Conservation (phyloP, 208 protist genomes). For the Acanthamoeba sp. region DNA sequence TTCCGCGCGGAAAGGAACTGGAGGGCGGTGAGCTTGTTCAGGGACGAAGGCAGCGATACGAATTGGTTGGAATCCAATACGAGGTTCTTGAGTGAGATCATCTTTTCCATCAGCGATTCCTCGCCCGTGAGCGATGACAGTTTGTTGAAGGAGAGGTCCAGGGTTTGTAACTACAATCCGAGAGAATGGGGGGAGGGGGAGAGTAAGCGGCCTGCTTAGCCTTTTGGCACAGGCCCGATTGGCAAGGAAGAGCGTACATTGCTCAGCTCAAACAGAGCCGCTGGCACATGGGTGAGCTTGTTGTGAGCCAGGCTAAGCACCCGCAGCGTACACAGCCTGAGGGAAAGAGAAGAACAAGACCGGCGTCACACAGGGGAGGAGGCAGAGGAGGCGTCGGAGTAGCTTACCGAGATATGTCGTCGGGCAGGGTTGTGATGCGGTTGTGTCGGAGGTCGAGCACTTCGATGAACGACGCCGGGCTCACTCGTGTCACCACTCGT, state of each 20-base stretch:
- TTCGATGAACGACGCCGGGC: conserved; percentile 28
- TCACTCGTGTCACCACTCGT: not conserved
- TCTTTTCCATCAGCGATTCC: conserved; percentile 6
- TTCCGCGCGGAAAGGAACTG: conserved; percentile 42
- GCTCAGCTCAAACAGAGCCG: conserved; percentile 20
- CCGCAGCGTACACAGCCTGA: not conserved
- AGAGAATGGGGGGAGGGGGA: not conserved
- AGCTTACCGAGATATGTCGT: conserved; percentile 5
- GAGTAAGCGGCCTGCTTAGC: not conserved
- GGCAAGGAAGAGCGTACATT: not conserved
- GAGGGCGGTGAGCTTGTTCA: conserved; percentile 63
- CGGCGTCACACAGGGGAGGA: not conserved
- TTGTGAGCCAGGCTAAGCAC: conserved; percentile 51
- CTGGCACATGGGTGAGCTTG: conserved; percentile 15
- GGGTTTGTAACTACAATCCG: not conserved
- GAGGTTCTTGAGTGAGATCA: conserved; percentile 48
- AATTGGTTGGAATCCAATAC: conserved; percentile 44
- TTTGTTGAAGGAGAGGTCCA: conserved; percentile 40
- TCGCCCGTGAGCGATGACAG: conserved; percentile 31
- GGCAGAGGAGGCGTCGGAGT: too few species aligned
- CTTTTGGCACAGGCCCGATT: not conserved
- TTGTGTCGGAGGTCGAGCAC: conserved; percentile 55
- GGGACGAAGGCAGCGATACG: conserved; percentile 15
- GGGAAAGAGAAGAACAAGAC: not conserved
- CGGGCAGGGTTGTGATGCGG: not conserved